Conservation (phyloP, 768 basidiomycete species). For the Calocybe indica region DNA sequence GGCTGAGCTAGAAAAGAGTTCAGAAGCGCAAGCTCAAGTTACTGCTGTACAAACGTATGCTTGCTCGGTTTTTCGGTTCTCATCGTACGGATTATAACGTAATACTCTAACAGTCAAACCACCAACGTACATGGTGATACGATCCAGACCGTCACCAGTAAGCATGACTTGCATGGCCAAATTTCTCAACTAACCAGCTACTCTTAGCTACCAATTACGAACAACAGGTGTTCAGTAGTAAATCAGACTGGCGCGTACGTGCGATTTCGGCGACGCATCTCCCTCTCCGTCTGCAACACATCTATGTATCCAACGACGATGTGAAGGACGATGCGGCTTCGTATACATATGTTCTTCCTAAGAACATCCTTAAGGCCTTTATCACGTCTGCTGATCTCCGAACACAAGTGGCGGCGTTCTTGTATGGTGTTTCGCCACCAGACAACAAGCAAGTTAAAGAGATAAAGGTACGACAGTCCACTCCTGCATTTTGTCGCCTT, state of each 20-base stretch:
- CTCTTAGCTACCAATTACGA: slow-evolving; percentile 87
- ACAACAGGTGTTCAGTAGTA: slow-evolving; percentile 97
- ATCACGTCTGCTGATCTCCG: slow-evolving; percentile 90
- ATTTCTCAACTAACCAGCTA: slow-evolving; percentile 2
- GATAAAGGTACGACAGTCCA: slow-evolving; percentile 61
- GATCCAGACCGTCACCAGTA: slow-evolving; percentile 91
- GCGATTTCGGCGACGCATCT: slow-evolving; percentile 97
- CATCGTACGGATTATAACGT: too few species aligned
- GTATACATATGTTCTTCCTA: slow-evolving; percentile 93
- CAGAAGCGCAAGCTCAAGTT: slow-evolving; percentile 90
- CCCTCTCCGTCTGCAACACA: slow-evolving; percentile 93
- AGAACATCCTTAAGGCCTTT: slow-evolving; percentile 94
- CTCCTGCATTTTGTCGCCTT: background rate
- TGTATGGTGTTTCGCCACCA: slow-evolving; percentile 89
- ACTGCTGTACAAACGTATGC: slow-evolving; percentile 89
- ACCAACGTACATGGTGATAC: slow-evolving; percentile 97
- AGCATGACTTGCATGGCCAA: slow-evolving; percentile 16
- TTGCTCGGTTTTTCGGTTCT: background rate
- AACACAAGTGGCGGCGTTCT: slow-evolving; percentile 90
- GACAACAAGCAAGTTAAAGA: slow-evolving; percentile 99
- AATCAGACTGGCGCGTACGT: slow-evolving; percentile 99
- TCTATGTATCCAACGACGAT: slow-evolving; percentile 98
- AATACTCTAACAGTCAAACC: slow-evolving; percentile 54
- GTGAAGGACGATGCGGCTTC: slow-evolving; percentile 97
- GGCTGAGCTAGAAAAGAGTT: slow-evolving; percentile 97